Conservation (phyloP, 352 stramenopile genomes). For the Aphanomyces astaci region DNA sequence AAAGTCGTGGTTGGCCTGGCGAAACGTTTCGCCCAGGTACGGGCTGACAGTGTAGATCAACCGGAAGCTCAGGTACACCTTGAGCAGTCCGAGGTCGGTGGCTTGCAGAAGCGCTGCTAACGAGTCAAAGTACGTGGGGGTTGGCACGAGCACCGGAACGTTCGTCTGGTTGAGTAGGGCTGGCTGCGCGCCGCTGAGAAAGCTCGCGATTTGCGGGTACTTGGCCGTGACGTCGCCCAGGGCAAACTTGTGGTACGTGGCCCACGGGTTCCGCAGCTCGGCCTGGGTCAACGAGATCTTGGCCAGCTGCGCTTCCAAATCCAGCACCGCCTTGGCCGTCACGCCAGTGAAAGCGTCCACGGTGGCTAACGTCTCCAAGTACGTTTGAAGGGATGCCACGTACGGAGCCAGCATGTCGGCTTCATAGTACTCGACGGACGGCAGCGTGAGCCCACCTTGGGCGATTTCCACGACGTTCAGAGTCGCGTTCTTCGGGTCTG, state of each 20-base stretch:
- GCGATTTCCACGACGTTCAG: constrained; percentile 39
- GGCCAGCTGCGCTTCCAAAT: constrained; percentile 74
- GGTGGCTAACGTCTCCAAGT: not conserved
- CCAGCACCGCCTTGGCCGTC: constrained; percentile 35
- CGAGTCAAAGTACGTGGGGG: constrained; percentile 41
- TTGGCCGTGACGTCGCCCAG: constrained; percentile 46
- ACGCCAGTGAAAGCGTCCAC: not conserved
- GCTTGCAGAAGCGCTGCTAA: constrained; percentile 41
- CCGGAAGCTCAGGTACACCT: constrained; percentile 60
- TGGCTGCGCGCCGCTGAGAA: constrained; percentile 41
- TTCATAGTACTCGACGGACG: constrained; percentile 57
- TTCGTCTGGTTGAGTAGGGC: constrained; percentile 31
- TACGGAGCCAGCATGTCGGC: constrained; percentile 42
- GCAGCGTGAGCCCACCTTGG: constrained; percentile 55
- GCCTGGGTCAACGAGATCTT: constrained; percentile 80
- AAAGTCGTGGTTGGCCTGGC: constrained; percentile 41
- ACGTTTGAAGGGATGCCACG: constrained; percentile 29
- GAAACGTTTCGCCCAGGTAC: constrained; percentile 47
- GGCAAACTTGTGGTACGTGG: constrained; percentile 80
- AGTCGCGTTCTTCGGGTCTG: constrained; percentile 39
- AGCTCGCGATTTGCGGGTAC: constrained; percentile 47
- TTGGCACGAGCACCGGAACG: constrained; percentile 37
- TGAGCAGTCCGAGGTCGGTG: constrained; percentile 33
- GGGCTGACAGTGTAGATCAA: constrained; percentile 40
- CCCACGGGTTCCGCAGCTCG: constrained; percentile 73